Evolutionary conservation across 768 basidiomycete genomes (phyloP).

Genomic region (Filobasidium floriforme): DNA sequence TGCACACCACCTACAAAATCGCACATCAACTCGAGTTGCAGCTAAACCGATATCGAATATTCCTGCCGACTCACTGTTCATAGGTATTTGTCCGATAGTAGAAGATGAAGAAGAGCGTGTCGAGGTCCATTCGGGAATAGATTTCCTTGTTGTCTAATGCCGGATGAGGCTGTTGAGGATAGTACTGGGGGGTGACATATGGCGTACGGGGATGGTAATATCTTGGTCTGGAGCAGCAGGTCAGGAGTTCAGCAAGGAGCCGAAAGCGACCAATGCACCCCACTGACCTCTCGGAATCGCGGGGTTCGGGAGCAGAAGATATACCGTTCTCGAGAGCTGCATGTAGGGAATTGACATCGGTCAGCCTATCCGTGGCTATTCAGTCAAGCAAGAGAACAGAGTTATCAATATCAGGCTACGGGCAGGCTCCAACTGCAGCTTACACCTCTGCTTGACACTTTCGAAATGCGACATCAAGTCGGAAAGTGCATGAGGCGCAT

Average conservation of each 20-base stretch:
- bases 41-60: not conserved
- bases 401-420: not conserved
- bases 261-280: not conserved
- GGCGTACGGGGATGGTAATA: slow-evolving; percentile 94
- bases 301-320: slow-evolving; percentile 76
- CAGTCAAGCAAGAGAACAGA: not conserved
- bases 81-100: slow-evolving; percentile 97
- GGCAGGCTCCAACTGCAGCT: not conserved
- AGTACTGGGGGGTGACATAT: slow-evolving; percentile 81
- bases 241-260: slow-evolving; percentile 6
- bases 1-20: slow-evolving; percentile 65
- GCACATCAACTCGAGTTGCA: not conserved
- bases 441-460: slow-evolving; percentile 92
- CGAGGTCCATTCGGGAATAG: slow-evolving; percentile 86
- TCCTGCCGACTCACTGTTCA: slow-evolving; percentile 67
- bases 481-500: slow-evolving; percentile 50
- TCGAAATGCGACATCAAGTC: slow-evolving; percentile 93
- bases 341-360: slow-evolving; percentile 81
- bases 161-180: slow-evolving; percentile 79
- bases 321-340: slow-evolving; percentile 90
- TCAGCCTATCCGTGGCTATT: slow-evolving; percentile 36
- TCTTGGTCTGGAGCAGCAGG: slow-evolving; percentile 60
- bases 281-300: slow-evolving; percentile 84
- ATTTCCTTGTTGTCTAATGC: slow-evolving; percentile 73
- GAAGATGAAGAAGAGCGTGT: slow-evolving; percentile 97